Conservation (phyloP, 2,329 filamentous ascomycete species). For the Cylindrodendrum hubeiense region DNA sequence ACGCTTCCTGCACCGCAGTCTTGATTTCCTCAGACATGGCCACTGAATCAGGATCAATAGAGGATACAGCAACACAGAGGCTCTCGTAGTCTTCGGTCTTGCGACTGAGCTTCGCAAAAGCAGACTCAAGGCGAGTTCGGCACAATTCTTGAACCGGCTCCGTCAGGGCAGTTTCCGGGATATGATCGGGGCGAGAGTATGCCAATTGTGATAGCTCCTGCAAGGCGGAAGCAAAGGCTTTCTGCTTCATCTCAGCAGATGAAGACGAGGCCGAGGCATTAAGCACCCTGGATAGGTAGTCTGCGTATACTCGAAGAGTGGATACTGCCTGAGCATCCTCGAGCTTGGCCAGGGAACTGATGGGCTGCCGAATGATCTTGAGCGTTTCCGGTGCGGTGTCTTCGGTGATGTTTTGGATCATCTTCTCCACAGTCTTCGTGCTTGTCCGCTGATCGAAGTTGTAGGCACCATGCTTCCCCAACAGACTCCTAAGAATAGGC, state of each 20-base stretch:
- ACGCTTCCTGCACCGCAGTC: conserved; percentile 64
- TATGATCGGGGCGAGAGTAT: conserved; percentile 62
- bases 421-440: conserved; percentile 83
- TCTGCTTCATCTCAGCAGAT: conserved; percentile 45
- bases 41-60: conserved; percentile 64
- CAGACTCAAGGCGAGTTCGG: conserved; percentile 68
- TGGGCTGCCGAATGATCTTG: conserved; percentile 59
- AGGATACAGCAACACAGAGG: conserved; percentile 66
- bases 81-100: conserved; percentile 64
- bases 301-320: conserved; percentile 62
- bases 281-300: conserved; percentile 66
- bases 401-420: conserved; percentile 72
- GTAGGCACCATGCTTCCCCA: conserved; percentile 76
- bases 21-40: conserved; percentile 68
- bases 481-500: conserved; percentile 74
- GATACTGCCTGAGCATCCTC: conserved; percentile 46
- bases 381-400: conserved; percentile 68
- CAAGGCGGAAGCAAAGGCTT: conserved; percentile 56
- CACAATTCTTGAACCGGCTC: conserved; percentile 67
- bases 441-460: conserved; percentile 90
- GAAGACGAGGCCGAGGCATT: conserved; percentile 50
- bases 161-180: conserved; percentile 58
- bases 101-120: conserved; percentile 69
- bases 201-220: conserved; percentile 67
- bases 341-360: conserved; percentile 45